Conservation (phyloP, 2,329 filamentous ascomycete species). For the Sporothrix luriei region DNA sequence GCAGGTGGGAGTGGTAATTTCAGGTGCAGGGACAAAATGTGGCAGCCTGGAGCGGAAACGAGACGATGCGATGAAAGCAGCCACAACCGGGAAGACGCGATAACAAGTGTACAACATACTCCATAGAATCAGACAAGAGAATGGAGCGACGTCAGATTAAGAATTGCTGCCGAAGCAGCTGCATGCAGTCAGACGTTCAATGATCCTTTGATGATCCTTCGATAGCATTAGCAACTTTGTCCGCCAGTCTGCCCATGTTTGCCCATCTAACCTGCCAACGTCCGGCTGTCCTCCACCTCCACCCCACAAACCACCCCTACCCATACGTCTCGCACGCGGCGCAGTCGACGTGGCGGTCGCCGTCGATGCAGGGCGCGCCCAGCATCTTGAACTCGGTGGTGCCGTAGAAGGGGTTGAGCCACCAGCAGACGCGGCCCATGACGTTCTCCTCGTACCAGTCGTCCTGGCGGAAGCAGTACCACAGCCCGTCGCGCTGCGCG, state of each 20-base stretch:
- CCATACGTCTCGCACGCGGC: conserved; percentile 23
- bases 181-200: too few species aligned
- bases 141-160: neutral
- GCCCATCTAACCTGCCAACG: neutral
- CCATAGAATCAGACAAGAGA: too few species aligned
- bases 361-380: conserved; percentile 14
- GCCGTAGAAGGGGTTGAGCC: conserved; percentile 17
- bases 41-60: neutral
- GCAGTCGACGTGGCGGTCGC: conserved; percentile 25
- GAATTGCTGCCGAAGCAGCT: neutral
- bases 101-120: too few species aligned
- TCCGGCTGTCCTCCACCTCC: neutral
- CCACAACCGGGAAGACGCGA: neutral
- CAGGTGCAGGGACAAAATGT: neutral
- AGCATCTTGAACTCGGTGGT: conserved; percentile 25
- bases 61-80: neutral
- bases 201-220: neutral
- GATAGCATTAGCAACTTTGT: neutral
- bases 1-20: neutral
- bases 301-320: neutral
- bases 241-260: neutral
- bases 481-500: conserved; percentile 18
- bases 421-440: conserved; percentile 27
- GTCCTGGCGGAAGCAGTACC: conserved; percentile 26
- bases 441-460: conserved; percentile 26